A percentile compares a stretch with the other conserved stretches of the same genome.
Conservation (phyloP, 371 early-diverging fungal species). For the Phascolomyces articulosus region DNA sequence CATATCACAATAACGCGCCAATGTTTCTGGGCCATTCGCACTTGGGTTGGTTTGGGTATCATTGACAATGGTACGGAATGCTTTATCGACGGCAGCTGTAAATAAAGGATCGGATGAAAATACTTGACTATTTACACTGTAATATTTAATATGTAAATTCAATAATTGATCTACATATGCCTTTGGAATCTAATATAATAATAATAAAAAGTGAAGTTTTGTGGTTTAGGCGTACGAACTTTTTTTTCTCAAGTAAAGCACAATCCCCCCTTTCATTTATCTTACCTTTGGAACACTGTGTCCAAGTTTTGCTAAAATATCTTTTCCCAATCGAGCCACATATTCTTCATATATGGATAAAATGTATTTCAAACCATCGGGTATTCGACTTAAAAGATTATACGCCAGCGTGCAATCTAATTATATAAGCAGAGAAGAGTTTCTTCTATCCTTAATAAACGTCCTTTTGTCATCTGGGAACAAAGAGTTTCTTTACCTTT, state of each 20-base stretch:
- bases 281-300: constrained; percentile 60
- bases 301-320: constrained; percentile 58
- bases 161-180: constrained; percentile 71
- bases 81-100: constrained; percentile 86
- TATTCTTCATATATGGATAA: constrained; percentile 67
- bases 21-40: constrained; percentile 72
- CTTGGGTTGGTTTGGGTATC: constrained; percentile 52
- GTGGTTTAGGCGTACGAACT: neutral
- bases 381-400: constrained; percentile 62
- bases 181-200: constrained; percentile 62
- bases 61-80: constrained; percentile 79
- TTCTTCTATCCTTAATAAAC: too few species aligned
- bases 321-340: constrained; percentile 63
- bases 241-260: too few species aligned
- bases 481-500: constrained; percentile 45
- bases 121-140: constrained; percentile 58
- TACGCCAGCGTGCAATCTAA: constrained; percentile 80
- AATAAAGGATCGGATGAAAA: constrained; percentile 74
- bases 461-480: too few species aligned
- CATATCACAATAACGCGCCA: constrained; percentile 84
- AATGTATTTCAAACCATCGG: constrained; percentile 67
- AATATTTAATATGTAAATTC: constrained; percentile 67
- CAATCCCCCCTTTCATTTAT: too few species aligned
- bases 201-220: neutral
- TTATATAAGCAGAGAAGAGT: too few species aligned